These are phyloP conservation scores for Hyaloscypha bicolor DNA, from an alignment of 495 filamentous ascomycete species.

Conservation along the genomic window DNA sequence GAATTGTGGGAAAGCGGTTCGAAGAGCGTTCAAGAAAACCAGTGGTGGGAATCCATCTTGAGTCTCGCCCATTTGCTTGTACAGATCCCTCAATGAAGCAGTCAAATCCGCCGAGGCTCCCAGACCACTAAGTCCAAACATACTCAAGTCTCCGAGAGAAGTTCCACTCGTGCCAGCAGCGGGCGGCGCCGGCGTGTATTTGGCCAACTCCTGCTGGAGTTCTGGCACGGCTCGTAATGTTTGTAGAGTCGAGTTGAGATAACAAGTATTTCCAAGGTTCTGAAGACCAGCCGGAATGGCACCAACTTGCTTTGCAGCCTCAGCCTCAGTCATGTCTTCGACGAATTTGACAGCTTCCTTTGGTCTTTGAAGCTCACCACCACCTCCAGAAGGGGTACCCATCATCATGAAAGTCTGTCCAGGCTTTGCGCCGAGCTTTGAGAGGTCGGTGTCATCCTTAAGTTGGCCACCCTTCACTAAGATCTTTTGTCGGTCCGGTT, in stretches of 20 bases:
- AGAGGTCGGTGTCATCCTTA: constrained; percentile 91
- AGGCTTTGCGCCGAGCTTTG: constrained; percentile 79
- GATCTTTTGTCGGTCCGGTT: constrained; percentile 95
- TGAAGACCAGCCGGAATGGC: constrained; percentile 87
- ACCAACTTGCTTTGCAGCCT: constrained; percentile 78
- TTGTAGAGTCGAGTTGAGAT: constrained; percentile 95
- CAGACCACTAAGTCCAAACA: constrained; percentile 43
- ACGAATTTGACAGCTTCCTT: constrained; percentile 85
- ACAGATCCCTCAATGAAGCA: constrained; percentile 78
- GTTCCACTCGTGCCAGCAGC: constrained; percentile 18
- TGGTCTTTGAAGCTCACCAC: constrained; percentile 63
- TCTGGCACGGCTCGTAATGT: constrained; percentile 87
- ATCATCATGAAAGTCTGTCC: constrained; percentile 95
- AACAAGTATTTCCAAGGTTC: constrained; percentile 97
- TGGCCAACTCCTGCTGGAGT: constrained; percentile 75
- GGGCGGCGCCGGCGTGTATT: constrained; percentile 58
- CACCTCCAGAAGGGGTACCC: constrained; percentile 74
- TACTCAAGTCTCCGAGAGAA: constrained; percentile 35
- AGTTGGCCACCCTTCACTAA: constrained; percentile 90
- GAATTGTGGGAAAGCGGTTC: constrained; percentile 88
- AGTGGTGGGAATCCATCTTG: constrained; percentile 86
- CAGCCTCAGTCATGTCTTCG: constrained; percentile 97
- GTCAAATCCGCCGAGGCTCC: constrained; percentile 74
- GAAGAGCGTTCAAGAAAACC: constrained; percentile 81
- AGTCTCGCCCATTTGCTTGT: constrained; percentile 91